Conservation (phyloP, 345 rosid species). For the Acer saccharum region DNA sequence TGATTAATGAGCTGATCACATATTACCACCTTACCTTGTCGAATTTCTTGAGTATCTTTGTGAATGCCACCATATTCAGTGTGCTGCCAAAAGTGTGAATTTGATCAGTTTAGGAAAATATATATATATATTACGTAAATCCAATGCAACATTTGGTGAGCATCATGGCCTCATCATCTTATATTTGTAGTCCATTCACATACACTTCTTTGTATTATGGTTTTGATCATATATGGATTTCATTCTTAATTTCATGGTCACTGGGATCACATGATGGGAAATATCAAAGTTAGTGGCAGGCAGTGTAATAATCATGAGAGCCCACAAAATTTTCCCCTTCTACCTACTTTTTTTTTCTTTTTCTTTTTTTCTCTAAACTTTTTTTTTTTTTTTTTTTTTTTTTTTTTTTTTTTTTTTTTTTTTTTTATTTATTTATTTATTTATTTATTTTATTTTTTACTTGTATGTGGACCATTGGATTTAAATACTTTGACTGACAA, state of each 20-base stretch:
- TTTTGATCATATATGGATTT: neutral
- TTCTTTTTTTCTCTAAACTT: too few species aligned
- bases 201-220: neutral
- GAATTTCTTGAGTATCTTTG: conserved; percentile 91
- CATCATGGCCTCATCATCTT: neutral
- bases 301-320: neutral
- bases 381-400: too few species aligned
- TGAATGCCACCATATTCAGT: conserved; percentile 81
- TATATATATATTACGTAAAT: neutral
- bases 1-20: conserved; percentile 10
- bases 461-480: too few species aligned
- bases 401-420: too few species aligned
- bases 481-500: too few species aligned
- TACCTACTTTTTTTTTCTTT: too few species aligned
- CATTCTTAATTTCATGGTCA: neutral
- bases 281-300: neutral
- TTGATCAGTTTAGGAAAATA: too few species aligned
- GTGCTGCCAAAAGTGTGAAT: conserved; percentile 58
- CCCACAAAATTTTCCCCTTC: neutral
- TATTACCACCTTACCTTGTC: conserved; percentile 66
- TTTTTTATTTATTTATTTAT: too few species aligned
- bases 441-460: too few species aligned
- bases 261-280: neutral
- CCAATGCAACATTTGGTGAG: neutral
- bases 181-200: neutral